Evolutionary conservation across 2,329 filamentous ascomycete species (phyloP).

Genomic region (Pseudocercospora musae): DNA sequence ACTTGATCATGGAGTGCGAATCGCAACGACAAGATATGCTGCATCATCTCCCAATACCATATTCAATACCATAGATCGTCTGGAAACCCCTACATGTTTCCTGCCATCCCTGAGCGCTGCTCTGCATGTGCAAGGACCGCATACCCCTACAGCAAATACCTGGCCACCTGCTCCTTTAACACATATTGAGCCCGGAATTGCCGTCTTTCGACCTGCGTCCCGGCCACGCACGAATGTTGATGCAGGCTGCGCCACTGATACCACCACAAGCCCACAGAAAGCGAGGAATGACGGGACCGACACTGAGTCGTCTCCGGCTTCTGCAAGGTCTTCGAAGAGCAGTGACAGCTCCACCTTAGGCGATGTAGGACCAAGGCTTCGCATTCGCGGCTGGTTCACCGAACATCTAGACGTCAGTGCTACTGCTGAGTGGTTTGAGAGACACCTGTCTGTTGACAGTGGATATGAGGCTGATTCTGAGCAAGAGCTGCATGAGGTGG

Average conservation of each 20-base stretch:
- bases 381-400: not conserved
- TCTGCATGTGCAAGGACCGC: not conserved
- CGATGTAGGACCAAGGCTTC: not conserved
- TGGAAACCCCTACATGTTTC: not conserved
- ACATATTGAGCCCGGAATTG: not conserved
- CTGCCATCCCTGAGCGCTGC: slow-evolving; percentile 1
- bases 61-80: not conserved
- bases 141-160: not conserved
- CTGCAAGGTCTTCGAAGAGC: not conserved
- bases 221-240: not conserved
- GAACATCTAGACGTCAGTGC: not conserved
- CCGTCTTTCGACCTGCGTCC: not conserved
- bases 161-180: not conserved
- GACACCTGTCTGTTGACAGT: not conserved
- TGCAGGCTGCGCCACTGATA: not conserved
- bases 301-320: not conserved
- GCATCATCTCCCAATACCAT: not conserved
- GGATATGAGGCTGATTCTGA: slow-evolving; percentile 4
- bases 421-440: not conserved
- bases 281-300: not conserved
- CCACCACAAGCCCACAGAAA: not conserved
- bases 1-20: not conserved
- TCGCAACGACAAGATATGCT: not conserved
- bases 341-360: not conserved
- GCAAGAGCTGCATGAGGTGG: not conserved